Percentiles rank a stretch among this genome's conserved stretches.
These are phyloP conservation scores for Chaetomium strumarium DNA, from an alignment of 2,329 filamentous ascomycete genomes.

Conservation along the genomic window DNA sequence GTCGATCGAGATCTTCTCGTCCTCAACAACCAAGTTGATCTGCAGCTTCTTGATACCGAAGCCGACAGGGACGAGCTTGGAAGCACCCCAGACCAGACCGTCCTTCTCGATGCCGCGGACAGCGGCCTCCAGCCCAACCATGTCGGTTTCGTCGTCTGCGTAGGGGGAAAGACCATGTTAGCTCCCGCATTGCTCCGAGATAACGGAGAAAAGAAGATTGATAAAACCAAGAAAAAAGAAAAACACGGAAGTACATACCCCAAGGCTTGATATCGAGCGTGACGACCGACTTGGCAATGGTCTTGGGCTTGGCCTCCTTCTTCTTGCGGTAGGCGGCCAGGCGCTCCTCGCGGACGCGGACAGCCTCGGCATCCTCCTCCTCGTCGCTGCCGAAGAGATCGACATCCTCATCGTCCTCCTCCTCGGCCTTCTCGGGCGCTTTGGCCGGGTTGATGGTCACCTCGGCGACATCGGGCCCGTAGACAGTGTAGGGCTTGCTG, in stretches of 20 bases:
- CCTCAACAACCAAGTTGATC: constrained; percentile 96
- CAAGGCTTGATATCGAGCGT: constrained; percentile 97
- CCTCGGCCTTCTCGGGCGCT: constrained; percentile 61
- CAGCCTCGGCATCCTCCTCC: constrained; percentile 87
- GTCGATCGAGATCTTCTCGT: constrained; percentile 85
- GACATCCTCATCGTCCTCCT: constrained; percentile 80
- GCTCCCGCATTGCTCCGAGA: constrained; percentile 1
- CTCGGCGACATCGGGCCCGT: constrained; percentile 78
- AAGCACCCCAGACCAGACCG: constrained; percentile 92
- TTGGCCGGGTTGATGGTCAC: constrained; percentile 80
- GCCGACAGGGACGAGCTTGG: constrained; percentile 82
- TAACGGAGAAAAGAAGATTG: too few species aligned
- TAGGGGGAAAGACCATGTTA: constrained; percentile 18
- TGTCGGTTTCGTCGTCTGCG: constrained; percentile 86
- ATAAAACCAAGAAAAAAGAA: too few species aligned
- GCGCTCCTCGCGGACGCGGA: constrained; percentile 77
- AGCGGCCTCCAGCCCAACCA: constrained; percentile 70
- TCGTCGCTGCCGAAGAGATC: constrained; percentile 93
- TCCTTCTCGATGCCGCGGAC: constrained; percentile 85
- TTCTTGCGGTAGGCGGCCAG: constrained; percentile 93
- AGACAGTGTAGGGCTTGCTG: constrained; percentile 79
- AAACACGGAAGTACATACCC: constrained; percentile 58
- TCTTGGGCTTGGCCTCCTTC: constrained; percentile 91
- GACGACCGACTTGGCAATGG: constrained; percentile 90
- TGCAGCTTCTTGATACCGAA: constrained; percentile 99